Percentiles rank a stretch among this genome's conserved stretches.
These are phyloP conservation scores for Crassisporium funariophilum DNA, from an alignment of 768 basidiomycete genomes.

Conservation along the genomic window DNA sequence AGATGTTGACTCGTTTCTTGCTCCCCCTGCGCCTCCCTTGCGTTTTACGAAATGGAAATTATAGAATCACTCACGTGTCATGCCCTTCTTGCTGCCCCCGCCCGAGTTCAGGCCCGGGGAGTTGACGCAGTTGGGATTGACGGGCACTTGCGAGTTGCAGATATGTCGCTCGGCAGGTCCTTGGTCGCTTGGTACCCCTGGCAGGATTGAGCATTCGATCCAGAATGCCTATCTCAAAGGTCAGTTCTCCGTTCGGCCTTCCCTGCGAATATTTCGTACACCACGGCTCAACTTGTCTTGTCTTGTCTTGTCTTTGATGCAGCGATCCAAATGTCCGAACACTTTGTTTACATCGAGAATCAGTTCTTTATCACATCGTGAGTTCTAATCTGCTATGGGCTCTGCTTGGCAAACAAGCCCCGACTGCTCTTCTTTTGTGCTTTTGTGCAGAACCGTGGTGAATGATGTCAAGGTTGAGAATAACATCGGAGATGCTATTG, in stretches of 20 bases:
- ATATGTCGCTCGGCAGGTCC: constrained; percentile 94
- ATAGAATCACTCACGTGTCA: constrained; percentile 86
- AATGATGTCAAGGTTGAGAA: constrained; percentile 90
- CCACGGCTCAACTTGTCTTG: constrained; percentile 3
- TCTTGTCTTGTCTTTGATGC: constrained; percentile 3
- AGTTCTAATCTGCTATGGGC: constrained; percentile 26
- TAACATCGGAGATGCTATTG: constrained; percentile 91
- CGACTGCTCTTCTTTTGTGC: constrained; percentile 4
- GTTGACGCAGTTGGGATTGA: constrained; percentile 75
- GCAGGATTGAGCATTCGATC: constrained; percentile 86
- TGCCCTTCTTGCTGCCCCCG: constrained; percentile 94
- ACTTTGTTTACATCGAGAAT: constrained; percentile 98
- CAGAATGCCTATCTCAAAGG: constrained; percentile 94
- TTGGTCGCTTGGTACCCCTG: constrained; percentile 93
- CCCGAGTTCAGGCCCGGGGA: constrained; percentile 88
- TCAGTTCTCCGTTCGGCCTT: constrained; percentile 28
- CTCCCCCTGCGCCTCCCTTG: not conserved
- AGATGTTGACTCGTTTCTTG: not conserved
- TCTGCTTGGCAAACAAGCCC: not conserved
- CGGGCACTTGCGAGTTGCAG: constrained; percentile 96
- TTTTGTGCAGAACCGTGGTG: constrained; percentile 64
- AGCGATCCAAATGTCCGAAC: constrained; percentile 93
- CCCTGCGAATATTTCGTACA: constrained; percentile 10
- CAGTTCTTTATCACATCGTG: constrained; percentile 92
- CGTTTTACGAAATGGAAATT: not conserved